phyloP scores from a whole-genome alignment of 169 alveolate genomes.

The Plasmodium relictum region DNA sequence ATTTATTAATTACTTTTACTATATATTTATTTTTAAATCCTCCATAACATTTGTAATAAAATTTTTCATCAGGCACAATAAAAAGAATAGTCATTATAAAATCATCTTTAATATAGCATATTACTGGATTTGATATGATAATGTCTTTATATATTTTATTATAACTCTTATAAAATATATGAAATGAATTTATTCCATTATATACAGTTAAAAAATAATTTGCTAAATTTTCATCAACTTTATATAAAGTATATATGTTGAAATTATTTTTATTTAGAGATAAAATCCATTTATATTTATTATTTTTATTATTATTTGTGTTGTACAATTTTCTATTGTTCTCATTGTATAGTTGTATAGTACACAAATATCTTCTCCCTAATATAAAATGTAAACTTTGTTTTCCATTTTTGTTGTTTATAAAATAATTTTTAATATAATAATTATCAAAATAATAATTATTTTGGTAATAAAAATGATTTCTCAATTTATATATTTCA shows the following conservation, averaged over 20 bases:
- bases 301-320: not conserved
- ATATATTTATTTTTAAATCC: not conserved
- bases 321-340: not conserved
- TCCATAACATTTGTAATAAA: slow-evolving; percentile 41
- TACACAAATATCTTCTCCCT: slow-evolving; percentile 38
- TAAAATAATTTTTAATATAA: slow-evolving; percentile 18
- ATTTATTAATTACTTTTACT: slow-evolving; percentile 1
- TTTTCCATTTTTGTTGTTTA: slow-evolving; percentile 10
- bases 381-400: not conserved
- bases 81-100: slow-evolving; percentile 32
- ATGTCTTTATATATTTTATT: not conserved
- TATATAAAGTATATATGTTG: slow-evolving; percentile 10
- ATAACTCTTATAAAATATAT: slow-evolving; percentile 10
- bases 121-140: not conserved
- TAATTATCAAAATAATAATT: slow-evolving; percentile 39
- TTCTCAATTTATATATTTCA: slow-evolving; percentile 26
- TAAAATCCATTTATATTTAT: slow-evolving; percentile 13
- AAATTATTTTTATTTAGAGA: slow-evolving; percentile 8
- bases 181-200: slow-evolving; percentile 12
- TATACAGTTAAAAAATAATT: slow-evolving; percentile 14
- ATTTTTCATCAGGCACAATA: slow-evolving; percentile 33
- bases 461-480: slow-evolving; percentile 30
- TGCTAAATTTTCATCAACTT: slow-evolving; percentile 16
- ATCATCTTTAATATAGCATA: slow-evolving; percentile 39
- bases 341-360: slow-evolving; percentile 6